Evolutionary conservation across 169 alveolate species (phyloP).

Genomic region (Eimeria nieschulzi): DNA sequence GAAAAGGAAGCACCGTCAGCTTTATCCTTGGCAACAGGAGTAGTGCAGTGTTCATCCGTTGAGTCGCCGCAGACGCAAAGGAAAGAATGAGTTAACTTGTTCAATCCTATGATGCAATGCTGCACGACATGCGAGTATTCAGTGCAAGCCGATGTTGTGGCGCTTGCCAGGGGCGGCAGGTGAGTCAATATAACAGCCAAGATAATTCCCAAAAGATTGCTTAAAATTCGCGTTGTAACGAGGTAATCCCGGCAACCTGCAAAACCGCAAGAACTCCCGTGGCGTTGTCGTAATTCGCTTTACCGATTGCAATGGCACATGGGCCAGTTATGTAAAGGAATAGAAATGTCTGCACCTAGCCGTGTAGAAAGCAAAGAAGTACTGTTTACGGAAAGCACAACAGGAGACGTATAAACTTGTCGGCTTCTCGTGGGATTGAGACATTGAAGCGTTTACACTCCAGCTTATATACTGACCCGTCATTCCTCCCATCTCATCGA

Average conservation of each 20-base stretch:
- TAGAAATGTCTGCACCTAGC: too few relatives aligned
- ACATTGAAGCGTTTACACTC: too few relatives aligned
- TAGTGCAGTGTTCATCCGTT: slow-evolving; percentile 13
- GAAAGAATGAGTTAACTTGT: slow-evolving; percentile 11
- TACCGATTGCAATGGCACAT: too few relatives aligned
- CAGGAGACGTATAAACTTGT: neutral
- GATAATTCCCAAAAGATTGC: slow-evolving; percentile 59
- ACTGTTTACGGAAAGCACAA: neutral
- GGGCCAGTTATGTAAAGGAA: too few relatives aligned
- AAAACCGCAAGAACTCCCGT: neutral
- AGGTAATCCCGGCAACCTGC: slow-evolving; percentile 62
- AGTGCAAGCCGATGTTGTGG: slow-evolving; percentile 21
- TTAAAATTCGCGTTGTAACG: slow-evolving; percentile 58
- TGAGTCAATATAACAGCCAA: slow-evolving; percentile 65
- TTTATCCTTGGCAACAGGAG: neutral
- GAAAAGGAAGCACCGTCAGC: neutral
- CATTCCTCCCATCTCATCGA: slow-evolving; percentile 57
- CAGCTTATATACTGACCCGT: slow-evolving; percentile 41
- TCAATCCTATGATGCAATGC: slow-evolving; percentile 41
- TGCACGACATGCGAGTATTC: slow-evolving; percentile 27
- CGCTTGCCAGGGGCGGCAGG: slow-evolving; percentile 63
- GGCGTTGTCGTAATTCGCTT: neutral
- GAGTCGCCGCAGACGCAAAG: slow-evolving; percentile 10
- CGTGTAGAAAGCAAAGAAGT: too few relatives aligned
- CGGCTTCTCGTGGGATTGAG: too few relatives aligned